Conservation (phyloP, 257 asterid genomes). For the Orobanche coerulescens region DNA sequence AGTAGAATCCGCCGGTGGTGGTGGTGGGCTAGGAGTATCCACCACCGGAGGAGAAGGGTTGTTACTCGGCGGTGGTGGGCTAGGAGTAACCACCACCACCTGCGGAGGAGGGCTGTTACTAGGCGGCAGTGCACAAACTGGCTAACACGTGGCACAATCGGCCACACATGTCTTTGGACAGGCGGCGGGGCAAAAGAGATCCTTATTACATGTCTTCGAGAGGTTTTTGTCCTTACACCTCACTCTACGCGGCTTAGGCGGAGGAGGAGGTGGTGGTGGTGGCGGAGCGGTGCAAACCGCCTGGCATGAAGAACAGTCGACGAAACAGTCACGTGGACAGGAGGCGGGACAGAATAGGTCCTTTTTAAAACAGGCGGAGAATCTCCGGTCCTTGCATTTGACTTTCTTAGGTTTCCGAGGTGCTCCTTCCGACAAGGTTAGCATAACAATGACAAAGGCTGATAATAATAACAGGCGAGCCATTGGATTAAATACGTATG, state of each 20-base stretch:
- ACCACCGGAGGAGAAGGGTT: slow-evolving; percentile 23
- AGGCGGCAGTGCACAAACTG: slow-evolving; percentile 24
- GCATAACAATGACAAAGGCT: slow-evolving; percentile 27
- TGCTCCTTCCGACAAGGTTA: slow-evolving; percentile 30
- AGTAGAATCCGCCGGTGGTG: slow-evolving; percentile 8
- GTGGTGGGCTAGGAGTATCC: slow-evolving; percentile 17
- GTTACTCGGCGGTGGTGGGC: slow-evolving; percentile 22
- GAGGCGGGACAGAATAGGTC: slow-evolving; percentile 38
- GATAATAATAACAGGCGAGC: slow-evolving; percentile 27
- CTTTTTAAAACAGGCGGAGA: slow-evolving; percentile 28
- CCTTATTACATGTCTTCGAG: slow-evolving; percentile 22
- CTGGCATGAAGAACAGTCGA: slow-evolving; percentile 41
- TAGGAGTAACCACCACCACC: slow-evolving; percentile 8
- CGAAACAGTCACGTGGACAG: slow-evolving; percentile 41
- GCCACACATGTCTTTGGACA: slow-evolving; percentile 31
- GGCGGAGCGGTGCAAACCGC: slow-evolving; percentile 37
- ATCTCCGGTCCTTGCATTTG: slow-evolving; percentile 42
- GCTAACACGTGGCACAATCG: slow-evolving; percentile 26
- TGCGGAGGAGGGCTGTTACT: slow-evolving; percentile 17
- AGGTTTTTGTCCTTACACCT: slow-evolving; percentile 23
- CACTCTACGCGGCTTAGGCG: slow-evolving; percentile 23
- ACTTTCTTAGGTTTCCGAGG: slow-evolving; percentile 36
- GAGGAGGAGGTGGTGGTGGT: slow-evolving; percentile 31
- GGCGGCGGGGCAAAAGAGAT: slow-evolving; percentile 27
- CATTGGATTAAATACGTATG: slow-evolving; percentile 21